Evolutionary conservation across 1,284 basidiomycete genomes (phyloP), one percentile per base, ranked within the genome.

Genomic region (Cryptococcus deneoformans): DNA sequence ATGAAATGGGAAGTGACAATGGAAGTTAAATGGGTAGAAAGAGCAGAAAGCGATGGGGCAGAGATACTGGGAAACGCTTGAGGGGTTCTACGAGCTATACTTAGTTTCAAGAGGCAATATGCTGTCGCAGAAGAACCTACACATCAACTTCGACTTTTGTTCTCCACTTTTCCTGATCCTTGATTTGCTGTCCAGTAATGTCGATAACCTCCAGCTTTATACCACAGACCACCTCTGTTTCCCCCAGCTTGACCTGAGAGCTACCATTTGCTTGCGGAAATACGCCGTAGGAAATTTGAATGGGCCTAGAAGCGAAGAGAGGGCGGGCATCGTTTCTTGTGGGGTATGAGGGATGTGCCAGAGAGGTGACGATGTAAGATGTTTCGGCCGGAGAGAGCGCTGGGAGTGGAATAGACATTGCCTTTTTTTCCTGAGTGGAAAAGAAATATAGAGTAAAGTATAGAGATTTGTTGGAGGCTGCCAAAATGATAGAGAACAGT

Each of bases 221-320:
- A 6, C 77, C 77, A 0, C 72, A 75, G 6, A 78, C 56, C 1
- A 77, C 70, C 52, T 78, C 72, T 3, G 77, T 77, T 10, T 64
- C 71, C 9, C 66, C 70, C 9, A 76, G 36, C 3, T 66, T 60
- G 16, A 78, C 69, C 50, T 73, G 58, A 2, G 77, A 69, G 36
- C 66, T 69, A 1, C 77, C 77, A 50, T 71, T 75, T 2, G 76
- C 73, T 46, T 77, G 73, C 0, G 77, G 77, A 20, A 73, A 72
- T 24, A 73, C 71, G 34, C 71, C 72, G 50, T 76, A 76, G 3
- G 66, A 67, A 2, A 77, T 62, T 42, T 62, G 52, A 35, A 77
- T 68, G 8, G 65, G 58, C 24, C 75, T 65, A 11, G 72, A 66
- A 9, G 58, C 55, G 20, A 72, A 64, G 6, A 75, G 67, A 1